These are phyloP conservation scores for Vanderwaltozyma tropicalis DNA, from an alignment of 805 yeast species.

Conservation along the genomic window DNA sequence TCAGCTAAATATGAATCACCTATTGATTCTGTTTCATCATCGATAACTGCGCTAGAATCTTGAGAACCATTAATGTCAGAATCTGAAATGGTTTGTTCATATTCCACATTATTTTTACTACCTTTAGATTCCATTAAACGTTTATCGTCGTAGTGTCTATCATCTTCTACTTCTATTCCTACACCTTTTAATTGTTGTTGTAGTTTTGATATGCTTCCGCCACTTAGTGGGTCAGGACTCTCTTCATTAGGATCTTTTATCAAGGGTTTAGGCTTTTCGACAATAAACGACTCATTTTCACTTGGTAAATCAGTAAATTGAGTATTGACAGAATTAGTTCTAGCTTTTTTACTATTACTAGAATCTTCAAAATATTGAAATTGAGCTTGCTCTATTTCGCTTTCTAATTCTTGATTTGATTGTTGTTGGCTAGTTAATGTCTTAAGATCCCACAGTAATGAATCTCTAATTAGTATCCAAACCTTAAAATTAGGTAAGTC, in stretches of 20 bases:
- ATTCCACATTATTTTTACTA: background rate
- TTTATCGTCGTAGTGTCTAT: background rate
- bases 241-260: background rate
- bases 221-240: background rate
- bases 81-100: no score
- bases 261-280: background rate
- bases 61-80: background rate
- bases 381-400: background rate
- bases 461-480: constrained; percentile 27
- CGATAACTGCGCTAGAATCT: constrained; percentile 8
- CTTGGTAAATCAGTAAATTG: constrained; percentile 8
- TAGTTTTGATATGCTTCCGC: background rate
- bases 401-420: background rate
- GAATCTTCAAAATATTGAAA: constrained; percentile 1
- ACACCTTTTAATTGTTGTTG: constrained; percentile 7
- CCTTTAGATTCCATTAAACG: background rate
- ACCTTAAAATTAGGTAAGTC: constrained; percentile 24
- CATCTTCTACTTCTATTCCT: no score
- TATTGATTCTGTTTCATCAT: constrained; percentile 9
- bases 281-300: constrained; percentile 1
- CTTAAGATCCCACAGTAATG: constrained; percentile 26
- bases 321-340: constrained; percentile 4
- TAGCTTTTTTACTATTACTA: background rate
- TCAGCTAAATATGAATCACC: background rate
- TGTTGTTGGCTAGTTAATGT: constrained; percentile 3